Percentiles rank a stretch among this genome's conserved stretches.
Conservation (phyloP, 331 rosid genomes). For the Pyracantha coccinea region DNA sequence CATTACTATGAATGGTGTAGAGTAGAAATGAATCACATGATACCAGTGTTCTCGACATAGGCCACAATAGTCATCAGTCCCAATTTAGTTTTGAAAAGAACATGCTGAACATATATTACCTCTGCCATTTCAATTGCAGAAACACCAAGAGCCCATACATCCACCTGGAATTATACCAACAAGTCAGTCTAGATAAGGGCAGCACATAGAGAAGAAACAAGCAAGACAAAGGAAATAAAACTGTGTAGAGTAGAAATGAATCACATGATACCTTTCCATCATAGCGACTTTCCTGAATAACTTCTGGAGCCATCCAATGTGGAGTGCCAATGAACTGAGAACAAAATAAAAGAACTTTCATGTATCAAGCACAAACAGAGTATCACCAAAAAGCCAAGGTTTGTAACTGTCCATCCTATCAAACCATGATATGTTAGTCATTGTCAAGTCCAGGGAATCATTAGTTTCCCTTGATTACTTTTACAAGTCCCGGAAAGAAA, state of each 20-base stretch:
- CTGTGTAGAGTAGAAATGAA: background rate
- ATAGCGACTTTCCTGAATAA: conserved; percentile 98
- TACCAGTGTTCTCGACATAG: conserved; percentile 6
- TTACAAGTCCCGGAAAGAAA: background rate
- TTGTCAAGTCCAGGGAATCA: background rate
- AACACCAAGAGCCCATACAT: conserved; percentile 99
- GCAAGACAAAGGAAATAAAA: background rate
- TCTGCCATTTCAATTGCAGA: conserved; percentile 99
- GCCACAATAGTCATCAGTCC: background rate
- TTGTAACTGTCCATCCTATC: background rate
- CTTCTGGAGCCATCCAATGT: conserved; percentile 99
- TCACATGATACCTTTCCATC: conserved; percentile 74
- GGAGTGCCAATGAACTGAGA: conserved; percentile 97
- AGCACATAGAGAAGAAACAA: conserved; percentile 1
- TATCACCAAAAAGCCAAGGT: conserved; percentile 13
- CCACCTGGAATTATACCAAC: conserved; percentile 55
- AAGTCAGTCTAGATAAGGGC: background rate
- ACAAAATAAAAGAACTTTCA: conserved; percentile 18
- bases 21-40: too few relatives aligned
- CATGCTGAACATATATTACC: conserved; percentile 39
- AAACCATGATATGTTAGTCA: background rate
- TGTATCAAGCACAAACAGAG: conserved; percentile 4
- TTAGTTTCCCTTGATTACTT: background rate
- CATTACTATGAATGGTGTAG: conserved; percentile 4
- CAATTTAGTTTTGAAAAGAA: background rate